Evolutionary conservation across 129 eudicot genomes (phyloP).

Genomic region (Ambrosia trifida): DNA sequence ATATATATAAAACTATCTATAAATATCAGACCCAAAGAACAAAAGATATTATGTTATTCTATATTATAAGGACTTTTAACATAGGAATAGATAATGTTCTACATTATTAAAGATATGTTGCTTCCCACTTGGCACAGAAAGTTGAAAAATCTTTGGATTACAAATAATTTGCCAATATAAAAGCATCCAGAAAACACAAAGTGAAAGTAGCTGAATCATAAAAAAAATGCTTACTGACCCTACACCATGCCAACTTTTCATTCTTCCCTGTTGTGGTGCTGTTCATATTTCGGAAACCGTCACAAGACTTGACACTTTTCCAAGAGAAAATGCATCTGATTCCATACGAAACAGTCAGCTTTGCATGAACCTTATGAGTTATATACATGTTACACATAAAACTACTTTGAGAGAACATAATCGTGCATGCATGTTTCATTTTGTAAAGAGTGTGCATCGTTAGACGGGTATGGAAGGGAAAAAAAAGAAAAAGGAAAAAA

Average conservation of each 20-base stretch:
- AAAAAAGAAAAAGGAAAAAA: conserved; percentile 4
- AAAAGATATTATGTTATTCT: not conserved
- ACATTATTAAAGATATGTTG: conserved; percentile 6
- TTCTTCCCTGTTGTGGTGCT: not conserved
- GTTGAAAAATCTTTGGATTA: not conserved
- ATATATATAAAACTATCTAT: no score
- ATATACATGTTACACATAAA: conserved; percentile 4
- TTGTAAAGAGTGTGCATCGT: not conserved
- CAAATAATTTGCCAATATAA: conserved; percentile 19
- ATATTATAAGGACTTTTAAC: not conserved
- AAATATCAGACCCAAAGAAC: not conserved
- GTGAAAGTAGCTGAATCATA: conserved; percentile 18
- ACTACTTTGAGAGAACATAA: not conserved
- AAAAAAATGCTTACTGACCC: conserved; percentile 1
- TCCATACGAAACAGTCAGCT: not conserved
- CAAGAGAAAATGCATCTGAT: not conserved
- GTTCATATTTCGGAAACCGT: not conserved
- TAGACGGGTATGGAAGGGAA: not conserved
- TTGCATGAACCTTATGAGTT: not conserved
- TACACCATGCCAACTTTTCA: conserved; percentile 13
- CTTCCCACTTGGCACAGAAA: not conserved
- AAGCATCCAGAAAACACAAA: conserved; percentile 16
- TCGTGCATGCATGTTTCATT: not conserved
- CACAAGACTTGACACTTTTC: not conserved
- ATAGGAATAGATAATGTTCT: conserved; percentile 19